Percentiles rank a stretch among this genome's conserved stretches.
phyloP scores from a whole-genome alignment of 2,329 filamentous ascomycete genomes.

The Aspergillus pseudotamarii region DNA sequence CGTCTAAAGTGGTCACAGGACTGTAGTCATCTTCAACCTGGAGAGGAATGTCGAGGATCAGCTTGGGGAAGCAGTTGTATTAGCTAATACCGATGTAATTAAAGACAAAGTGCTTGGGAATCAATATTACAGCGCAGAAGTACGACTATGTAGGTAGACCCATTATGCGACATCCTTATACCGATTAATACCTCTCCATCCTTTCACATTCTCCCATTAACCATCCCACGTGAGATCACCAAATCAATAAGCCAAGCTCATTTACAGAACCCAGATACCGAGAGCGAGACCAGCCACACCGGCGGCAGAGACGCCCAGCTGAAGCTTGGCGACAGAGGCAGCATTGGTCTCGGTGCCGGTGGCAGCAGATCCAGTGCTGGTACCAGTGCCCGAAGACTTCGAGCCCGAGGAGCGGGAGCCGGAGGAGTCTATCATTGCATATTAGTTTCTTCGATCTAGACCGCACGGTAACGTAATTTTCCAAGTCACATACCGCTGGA shows the following conservation, averaged over 20 bases:
- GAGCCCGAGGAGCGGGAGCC: neutral
- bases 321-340: slow-evolving; percentile 29
- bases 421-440: slow-evolving; percentile 10
- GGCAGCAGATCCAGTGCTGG: slow-evolving; percentile 19
- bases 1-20: too few relatives aligned
- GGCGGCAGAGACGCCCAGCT: slow-evolving; percentile 37
- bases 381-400: slow-evolving; percentile 16
- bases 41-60: too few relatives aligned
- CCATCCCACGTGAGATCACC: neutral
- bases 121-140: slow-evolving; percentile 6
- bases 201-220: slow-evolving; percentile 6
- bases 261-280: slow-evolving; percentile 43
- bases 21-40: too few relatives aligned
- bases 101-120: slow-evolving; percentile 1
- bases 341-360: slow-evolving; percentile 23
- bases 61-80: neutral
- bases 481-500: slow-evolving; percentile 17
- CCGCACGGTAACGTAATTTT: neutral
- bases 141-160: slow-evolving; percentile 14
- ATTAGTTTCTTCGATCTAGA: neutral
- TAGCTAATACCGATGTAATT: neutral
- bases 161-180: neutral
- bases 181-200: slow-evolving; percentile 10
- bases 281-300: slow-evolving; percentile 38
- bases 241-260: neutral